These are phyloP conservation scores for Chytridium lagenaria DNA, from an alignment of 371 early-diverging fungal genomes.

Conservation along the genomic window DNA sequence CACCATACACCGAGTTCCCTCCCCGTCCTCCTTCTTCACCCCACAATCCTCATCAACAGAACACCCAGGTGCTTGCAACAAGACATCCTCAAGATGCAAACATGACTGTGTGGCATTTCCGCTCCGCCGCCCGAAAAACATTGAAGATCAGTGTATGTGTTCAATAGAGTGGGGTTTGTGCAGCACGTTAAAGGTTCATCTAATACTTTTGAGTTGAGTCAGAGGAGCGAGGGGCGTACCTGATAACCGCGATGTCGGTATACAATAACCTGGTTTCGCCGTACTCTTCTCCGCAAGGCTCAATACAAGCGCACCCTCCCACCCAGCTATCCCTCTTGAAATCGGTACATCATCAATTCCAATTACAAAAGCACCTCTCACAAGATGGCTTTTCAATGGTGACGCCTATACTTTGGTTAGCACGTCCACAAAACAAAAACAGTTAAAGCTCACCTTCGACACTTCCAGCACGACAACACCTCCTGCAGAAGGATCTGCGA, in stretches of 20 bases:
- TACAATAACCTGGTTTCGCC: slow-evolving; percentile 53
- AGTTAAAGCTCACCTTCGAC: slow-evolving; percentile 40
- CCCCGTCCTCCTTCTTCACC: no score
- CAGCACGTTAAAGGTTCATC: background rate
- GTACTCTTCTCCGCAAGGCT: slow-evolving; percentile 33
- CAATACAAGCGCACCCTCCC: slow-evolving; percentile 56
- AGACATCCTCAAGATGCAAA: slow-evolving; percentile 38
- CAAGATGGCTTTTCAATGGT: slow-evolving; percentile 59
- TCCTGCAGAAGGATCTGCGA: slow-evolving; percentile 60
- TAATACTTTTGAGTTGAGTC: background rate
- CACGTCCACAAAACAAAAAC: background rate
- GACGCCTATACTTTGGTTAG: slow-evolving; percentile 42
- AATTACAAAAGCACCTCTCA: slow-evolving; percentile 56
- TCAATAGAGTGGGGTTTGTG: background rate
- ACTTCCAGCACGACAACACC: slow-evolving; percentile 72
- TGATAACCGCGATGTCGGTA: slow-evolving; percentile 21
- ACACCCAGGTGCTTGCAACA: slow-evolving; percentile 1
- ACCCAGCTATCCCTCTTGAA: slow-evolving; percentile 54
- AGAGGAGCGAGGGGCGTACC: background rate
- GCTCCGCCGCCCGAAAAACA: no score
- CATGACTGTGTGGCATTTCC: slow-evolving; percentile 54
- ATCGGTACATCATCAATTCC: slow-evolving; percentile 56
- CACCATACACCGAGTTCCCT: background rate
- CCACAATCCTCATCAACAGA: no score
- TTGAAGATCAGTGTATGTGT: background rate